A percentile compares a stretch with the other conserved stretches of the same genome.
Conservation (phyloP, 1,284 basidiomycete genomes). For the Irpex rosettiformis region DNA sequence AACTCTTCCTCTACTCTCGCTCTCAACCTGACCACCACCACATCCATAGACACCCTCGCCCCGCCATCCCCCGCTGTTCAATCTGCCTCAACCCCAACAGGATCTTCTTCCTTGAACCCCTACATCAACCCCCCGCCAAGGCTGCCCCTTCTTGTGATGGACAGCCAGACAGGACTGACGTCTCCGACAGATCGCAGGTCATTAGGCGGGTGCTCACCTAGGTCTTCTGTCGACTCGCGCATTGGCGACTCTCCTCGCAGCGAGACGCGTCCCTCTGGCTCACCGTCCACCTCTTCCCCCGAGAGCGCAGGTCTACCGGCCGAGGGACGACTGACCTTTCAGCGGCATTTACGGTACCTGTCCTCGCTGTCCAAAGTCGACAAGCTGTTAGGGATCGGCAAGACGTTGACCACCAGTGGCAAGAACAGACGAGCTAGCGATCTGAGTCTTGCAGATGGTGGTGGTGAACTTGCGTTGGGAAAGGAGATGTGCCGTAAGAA, state of each 20-base stretch:
- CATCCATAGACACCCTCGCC: slow-evolving; percentile 8
- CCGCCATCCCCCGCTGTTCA: slow-evolving; percentile 10
- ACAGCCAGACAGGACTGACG: neutral
- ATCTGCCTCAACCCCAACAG: slow-evolving; percentile 16
- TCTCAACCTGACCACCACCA: slow-evolving; percentile 1
- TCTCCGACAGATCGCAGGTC: slow-evolving; percentile 5
- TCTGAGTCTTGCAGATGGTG: neutral
- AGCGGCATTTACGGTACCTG: slow-evolving; percentile 19
- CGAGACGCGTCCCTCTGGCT: neutral
- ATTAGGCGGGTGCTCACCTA: neutral
- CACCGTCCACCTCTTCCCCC: slow-evolving; percentile 11
- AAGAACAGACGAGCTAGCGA: slow-evolving; percentile 8
- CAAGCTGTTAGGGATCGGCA: slow-evolving; percentile 33
- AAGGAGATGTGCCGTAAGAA: neutral
- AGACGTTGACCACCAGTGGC: slow-evolving; percentile 22
- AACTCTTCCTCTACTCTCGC: neutral
- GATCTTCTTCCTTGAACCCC: slow-evolving; percentile 35
- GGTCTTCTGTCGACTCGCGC: neutral
- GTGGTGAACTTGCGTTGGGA: neutral
- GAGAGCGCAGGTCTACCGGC: slow-evolving; percentile 8
- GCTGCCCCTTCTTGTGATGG: slow-evolving; percentile 18
- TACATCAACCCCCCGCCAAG: slow-evolving; percentile 46
- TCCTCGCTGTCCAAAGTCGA: slow-evolving; percentile 33
- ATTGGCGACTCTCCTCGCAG: slow-evolving; percentile 5
- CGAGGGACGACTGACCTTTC: slow-evolving; percentile 4